Evolutionary conservation across 2,329 filamentous ascomycete genomes (phyloP).

Genomic region (Diaporthe humulicola): DNA sequence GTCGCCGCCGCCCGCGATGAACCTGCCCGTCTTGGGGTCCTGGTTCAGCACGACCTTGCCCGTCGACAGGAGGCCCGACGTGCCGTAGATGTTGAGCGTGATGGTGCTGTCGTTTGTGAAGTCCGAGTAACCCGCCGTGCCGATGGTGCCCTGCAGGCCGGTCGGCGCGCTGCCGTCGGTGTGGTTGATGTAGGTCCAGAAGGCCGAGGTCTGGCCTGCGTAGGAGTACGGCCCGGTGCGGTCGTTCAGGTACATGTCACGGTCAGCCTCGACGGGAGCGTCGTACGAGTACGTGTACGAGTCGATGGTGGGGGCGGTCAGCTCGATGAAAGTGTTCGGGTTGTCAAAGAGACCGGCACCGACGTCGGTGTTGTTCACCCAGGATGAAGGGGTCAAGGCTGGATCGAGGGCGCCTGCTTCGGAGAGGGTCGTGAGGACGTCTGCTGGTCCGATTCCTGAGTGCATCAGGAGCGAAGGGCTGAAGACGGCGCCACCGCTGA

Average conservation of each 20-base stretch:
- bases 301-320: slow-evolving; percentile 56
- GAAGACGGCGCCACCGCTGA: slow-evolving; percentile 52
- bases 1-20: slow-evolving; percentile 55
- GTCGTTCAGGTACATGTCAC: slow-evolving; percentile 59
- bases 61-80: slow-evolving; percentile 64
- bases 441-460: slow-evolving; percentile 53
- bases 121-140: slow-evolving; percentile 58
- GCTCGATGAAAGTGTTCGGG: slow-evolving; percentile 67
- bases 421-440: slow-evolving; percentile 41
- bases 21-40: slow-evolving; percentile 52
- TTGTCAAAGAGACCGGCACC: slow-evolving; percentile 68
- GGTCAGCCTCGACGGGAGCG: slow-evolving; percentile 56
- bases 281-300: slow-evolving; percentile 63
- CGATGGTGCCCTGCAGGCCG: slow-evolving; percentile 66
- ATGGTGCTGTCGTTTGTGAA: slow-evolving; percentile 60
- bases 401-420: slow-evolving; percentile 39
- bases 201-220: slow-evolving; percentile 65
- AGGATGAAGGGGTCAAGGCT: slow-evolving; percentile 50
- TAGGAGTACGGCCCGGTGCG: slow-evolving; percentile 66
- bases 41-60: slow-evolving; percentile 57
- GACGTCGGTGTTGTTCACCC: slow-evolving; percentile 64
- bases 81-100: slow-evolving; percentile 70
- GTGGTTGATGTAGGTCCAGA: slow-evolving; percentile 63
- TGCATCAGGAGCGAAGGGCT: slow-evolving; percentile 53
- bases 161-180: slow-evolving; percentile 53